phyloP scores from a whole-genome alignment of 805 yeast genomes.

The Candida cerambycidarum region DNA sequence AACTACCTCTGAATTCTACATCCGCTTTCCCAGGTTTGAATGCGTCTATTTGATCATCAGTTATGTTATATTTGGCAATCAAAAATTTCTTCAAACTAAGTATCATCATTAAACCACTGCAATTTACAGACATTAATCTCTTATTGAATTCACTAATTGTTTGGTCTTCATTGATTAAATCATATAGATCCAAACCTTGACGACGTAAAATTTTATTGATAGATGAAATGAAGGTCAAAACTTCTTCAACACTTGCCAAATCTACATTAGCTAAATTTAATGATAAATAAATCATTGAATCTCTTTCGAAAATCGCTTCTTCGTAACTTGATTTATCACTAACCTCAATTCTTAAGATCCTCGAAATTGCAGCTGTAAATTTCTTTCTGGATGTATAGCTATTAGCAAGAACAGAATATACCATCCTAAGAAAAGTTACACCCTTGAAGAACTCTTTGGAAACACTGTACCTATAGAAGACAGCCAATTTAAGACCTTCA shows the following conservation, averaged over 20 bases:
- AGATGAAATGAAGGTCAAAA: slow-evolving; percentile 41
- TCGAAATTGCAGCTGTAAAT: slow-evolving; percentile 33
- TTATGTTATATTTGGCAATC: slow-evolving; percentile 5
- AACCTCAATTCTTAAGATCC: slow-evolving; percentile 15
- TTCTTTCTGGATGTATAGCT: slow-evolving; percentile 38
- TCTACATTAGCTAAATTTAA: slow-evolving; percentile 40
- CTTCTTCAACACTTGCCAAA: slow-evolving; percentile 51
- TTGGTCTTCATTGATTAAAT: slow-evolving; percentile 6
- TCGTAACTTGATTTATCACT: slow-evolving; percentile 6
- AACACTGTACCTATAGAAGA: slow-evolving; percentile 37
- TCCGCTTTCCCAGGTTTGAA: slow-evolving; percentile 31
- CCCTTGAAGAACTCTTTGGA: slow-evolving; percentile 26
- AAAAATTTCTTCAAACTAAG: slow-evolving; percentile 6
- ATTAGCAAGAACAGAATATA: slow-evolving; percentile 45
- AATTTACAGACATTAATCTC: slow-evolving; percentile 1
- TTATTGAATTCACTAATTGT: background rate
- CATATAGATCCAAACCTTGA: slow-evolving; percentile 39
- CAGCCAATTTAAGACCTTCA: slow-evolving; percentile 61
- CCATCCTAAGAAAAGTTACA: slow-evolving; percentile 32
- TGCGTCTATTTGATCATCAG: slow-evolving; percentile 18
- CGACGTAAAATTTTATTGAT: slow-evolving; percentile 44
- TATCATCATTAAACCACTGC: slow-evolving; percentile 4
- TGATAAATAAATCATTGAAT: slow-evolving; percentile 25
- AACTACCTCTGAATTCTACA: slow-evolving; percentile 31
- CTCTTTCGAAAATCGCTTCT: slow-evolving; percentile 18